Evolutionary conservation across 2,329 filamentous ascomycete species (phyloP), one percentile per base, ranked within the genome.

Genomic region (Tolypocladium album): DNA sequence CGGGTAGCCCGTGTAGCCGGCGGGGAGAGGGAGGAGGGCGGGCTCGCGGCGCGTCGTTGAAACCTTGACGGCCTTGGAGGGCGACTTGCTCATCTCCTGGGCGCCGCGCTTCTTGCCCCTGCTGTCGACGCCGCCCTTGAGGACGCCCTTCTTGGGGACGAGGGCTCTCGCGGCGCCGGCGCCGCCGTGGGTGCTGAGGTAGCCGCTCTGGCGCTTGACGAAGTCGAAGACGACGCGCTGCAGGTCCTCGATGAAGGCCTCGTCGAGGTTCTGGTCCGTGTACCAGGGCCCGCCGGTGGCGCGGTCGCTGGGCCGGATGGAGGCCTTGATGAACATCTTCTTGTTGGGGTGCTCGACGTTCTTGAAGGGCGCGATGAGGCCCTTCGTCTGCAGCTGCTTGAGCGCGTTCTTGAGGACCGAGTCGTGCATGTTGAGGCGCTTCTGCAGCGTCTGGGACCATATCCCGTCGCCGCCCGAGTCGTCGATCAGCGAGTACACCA

Each of bases 211-310:
- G 13, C 78, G 78, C 67, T 88, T 86, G 63, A 96, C 84, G 62
- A 85, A 87, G 64, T 88, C 84, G 66, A 90, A 89, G 58, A 96
- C 83, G 61, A 89, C 82, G 24, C 83, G 81, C 62, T 89, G 84
- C 57, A 97, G 79, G 50, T 85, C 85, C 60, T 89, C 86, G 67
- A 97, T 92, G 71, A 99, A 90, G 61, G 88, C 89, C 64, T 89
- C 87, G 74, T 99, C 94, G 15, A 97, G 82, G 64, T 92, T 89
- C 58, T 91, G 90, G 64, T 96, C 92, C 9, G 90, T 92, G 72
- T 94, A 97, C 90, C 93, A 99, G 11, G 91, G 89, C 1, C 94
- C 94, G 56, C 94, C 94, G 0, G 92, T 96, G 55, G 95, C 90
- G 63, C 94, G 89, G 63, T 97, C 92, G 59, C 88, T 90, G 0